Conservation (phyloP, 805 yeast genomes). For the Scheffersomyces amazonensis region DNA sequence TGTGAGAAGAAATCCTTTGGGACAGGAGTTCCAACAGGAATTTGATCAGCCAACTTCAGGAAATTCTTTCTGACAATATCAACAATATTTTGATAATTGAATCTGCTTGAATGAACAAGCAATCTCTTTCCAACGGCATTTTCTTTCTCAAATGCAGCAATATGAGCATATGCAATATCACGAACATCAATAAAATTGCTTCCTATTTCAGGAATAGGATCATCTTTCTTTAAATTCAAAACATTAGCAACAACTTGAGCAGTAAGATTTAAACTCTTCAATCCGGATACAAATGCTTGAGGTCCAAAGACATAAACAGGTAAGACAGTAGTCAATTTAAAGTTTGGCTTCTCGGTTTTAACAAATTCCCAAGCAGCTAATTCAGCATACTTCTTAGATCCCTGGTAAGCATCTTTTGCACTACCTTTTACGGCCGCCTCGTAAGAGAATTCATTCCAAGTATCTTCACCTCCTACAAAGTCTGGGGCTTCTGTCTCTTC, state of each 20-base stretch:
- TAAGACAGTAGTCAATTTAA: constrained; percentile 14
- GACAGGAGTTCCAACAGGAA: constrained; percentile 39
- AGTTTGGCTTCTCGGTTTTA: constrained; percentile 16
- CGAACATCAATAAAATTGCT: constrained; percentile 18
- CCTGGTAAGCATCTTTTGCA: constrained; percentile 14
- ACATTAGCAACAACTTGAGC: constrained; percentile 23
- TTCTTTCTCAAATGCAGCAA: constrained; percentile 21
- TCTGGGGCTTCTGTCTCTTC: neutral
- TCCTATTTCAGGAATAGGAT: constrained; percentile 7
- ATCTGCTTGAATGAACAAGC: constrained; percentile 16
- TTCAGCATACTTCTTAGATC: constrained; percentile 24
- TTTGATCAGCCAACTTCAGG: constrained; percentile 40
- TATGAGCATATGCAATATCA: constrained; percentile 23
- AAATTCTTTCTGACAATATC: constrained; percentile 35
- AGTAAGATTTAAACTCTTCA: constrained; percentile 24
- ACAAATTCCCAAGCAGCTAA: constrained; percentile 28
- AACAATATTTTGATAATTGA: constrained; percentile 19
- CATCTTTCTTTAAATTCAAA: constrained; percentile 14
- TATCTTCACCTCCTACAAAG: constrained; percentile 22
- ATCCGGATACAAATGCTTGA: constrained; percentile 27
- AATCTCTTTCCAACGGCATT: constrained; percentile 24
- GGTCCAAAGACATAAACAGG: constrained; percentile 25
- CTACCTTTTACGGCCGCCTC: constrained; percentile 26
- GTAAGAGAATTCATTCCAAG: constrained; percentile 37
- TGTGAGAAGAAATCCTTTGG: neutral